A percentile compares a stretch with the other conserved stretches of the same genome.
Evolutionary conservation across 1,139 yeast species (phyloP).

Genomic region (Lodderomyces pseudojiufengensis): DNA sequence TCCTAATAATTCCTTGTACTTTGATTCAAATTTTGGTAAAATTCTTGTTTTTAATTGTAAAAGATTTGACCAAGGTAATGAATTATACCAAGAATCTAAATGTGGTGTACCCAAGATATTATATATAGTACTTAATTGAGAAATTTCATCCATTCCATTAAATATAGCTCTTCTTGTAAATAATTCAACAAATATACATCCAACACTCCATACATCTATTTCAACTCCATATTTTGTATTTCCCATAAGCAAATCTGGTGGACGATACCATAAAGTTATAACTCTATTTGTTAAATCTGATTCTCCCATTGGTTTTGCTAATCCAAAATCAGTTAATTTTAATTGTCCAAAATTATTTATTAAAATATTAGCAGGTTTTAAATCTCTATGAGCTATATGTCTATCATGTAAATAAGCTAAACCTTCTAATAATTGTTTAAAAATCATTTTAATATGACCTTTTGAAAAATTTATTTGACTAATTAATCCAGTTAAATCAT

Average conservation of each 20-base stretch:
- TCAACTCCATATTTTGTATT: slow-evolving; percentile 87
- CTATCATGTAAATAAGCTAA: slow-evolving; percentile 75
- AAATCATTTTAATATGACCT: slow-evolving; percentile 72
- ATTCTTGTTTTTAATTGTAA: slow-evolving; percentile 57
- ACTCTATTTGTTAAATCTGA: slow-evolving; percentile 91
- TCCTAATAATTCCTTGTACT: slow-evolving; percentile 45
- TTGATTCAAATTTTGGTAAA: slow-evolving; percentile 44
- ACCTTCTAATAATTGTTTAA: slow-evolving; percentile 76
- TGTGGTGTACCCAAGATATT: slow-evolving; percentile 86
- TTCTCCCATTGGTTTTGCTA: slow-evolving; percentile 72
- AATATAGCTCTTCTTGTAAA: slow-evolving; percentile 74
- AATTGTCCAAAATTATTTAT: slow-evolving; percentile 68
- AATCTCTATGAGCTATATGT: slow-evolving; percentile 85
- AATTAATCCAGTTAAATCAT: slow-evolving; percentile 84
- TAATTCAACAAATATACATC: slow-evolving; percentile 82
- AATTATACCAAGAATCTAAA: slow-evolving; percentile 69
- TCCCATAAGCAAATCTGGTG: slow-evolving; percentile 89
- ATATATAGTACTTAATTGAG: slow-evolving; percentile 74
- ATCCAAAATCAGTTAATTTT: slow-evolving; percentile 91
- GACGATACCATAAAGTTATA: slow-evolving; percentile 94
- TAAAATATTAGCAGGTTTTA: slow-evolving; percentile 88
- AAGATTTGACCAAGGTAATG: slow-evolving; percentile 91
- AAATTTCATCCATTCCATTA: slow-evolving; percentile 85
- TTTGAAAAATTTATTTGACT: slow-evolving; percentile 69
- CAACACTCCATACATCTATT: slow-evolving; percentile 97